These are phyloP conservation scores for Mycena metata DNA, from an alignment of 768 basidiomycete genomes.

Conservation along the genomic window DNA sequence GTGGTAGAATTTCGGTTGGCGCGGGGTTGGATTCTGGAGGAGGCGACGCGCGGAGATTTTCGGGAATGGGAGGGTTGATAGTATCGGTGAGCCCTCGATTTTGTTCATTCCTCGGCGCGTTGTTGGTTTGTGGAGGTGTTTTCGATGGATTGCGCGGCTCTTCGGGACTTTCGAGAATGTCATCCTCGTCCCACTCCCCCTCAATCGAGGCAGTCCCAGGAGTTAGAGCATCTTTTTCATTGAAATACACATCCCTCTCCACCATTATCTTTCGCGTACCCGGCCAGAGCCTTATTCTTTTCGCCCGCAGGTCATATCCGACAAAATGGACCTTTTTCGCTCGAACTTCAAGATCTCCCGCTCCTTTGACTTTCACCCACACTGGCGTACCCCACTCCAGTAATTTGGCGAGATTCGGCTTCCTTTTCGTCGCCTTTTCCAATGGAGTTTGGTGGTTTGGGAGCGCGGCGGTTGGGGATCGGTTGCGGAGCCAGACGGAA, in stretches of 20 bases:
- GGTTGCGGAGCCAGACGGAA: constrained; percentile 27
- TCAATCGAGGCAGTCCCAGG: constrained; percentile 11
- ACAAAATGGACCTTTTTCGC: constrained; percentile 39
- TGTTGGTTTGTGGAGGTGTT: neutral
- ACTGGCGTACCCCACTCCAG: constrained; percentile 13
- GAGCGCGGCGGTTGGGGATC: constrained; percentile 7
- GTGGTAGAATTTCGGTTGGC: too few species aligned
- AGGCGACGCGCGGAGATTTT: constrained; percentile 3
- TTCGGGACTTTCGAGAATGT: neutral
- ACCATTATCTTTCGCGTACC: constrained; percentile 40
- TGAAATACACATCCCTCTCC: constrained; percentile 38
- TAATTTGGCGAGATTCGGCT: constrained; percentile 1
- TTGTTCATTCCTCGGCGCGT: neutral
- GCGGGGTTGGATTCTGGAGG: neutral
- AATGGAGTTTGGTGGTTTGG: neutral
- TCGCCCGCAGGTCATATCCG: constrained; percentile 41
- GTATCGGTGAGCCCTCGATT: constrained; percentile 3
- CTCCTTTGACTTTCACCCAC: constrained; percentile 21
- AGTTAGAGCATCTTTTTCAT: constrained; percentile 26
- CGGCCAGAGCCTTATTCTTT: constrained; percentile 46
- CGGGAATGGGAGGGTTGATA: neutral
- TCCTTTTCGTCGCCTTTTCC: neutral
- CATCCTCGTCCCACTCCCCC: constrained; percentile 11
- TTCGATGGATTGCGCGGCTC: neutral
- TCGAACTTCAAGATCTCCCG: constrained; percentile 39